Conservation (phyloP, 2,329 filamentous ascomycete genomes). For the Chaetomium sp. region DNA sequence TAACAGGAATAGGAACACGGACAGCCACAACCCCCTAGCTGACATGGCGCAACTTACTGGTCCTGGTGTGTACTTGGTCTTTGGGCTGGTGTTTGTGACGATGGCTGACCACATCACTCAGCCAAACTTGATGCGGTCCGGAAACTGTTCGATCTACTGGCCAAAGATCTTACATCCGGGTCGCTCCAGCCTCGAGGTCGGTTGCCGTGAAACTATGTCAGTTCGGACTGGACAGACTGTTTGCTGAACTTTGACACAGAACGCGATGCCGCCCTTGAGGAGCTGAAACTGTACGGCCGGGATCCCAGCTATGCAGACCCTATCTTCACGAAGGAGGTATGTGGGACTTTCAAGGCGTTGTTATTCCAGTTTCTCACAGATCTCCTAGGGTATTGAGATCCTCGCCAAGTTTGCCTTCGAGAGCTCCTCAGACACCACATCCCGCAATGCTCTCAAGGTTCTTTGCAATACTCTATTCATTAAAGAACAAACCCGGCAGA, state of each 20-base stretch:
- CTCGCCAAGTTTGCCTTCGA: slow-evolving; percentile 75
- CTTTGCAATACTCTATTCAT: slow-evolving; percentile 83
- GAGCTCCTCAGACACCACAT: slow-evolving; percentile 61
- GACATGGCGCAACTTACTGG: slow-evolving; percentile 42
- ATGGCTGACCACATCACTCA: slow-evolving; percentile 40
- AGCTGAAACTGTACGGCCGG: slow-evolving; percentile 79
- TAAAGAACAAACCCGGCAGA: slow-evolving; percentile 66
- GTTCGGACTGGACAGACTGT: neutral
- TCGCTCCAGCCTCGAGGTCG: slow-evolving; percentile 63
- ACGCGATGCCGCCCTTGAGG: slow-evolving; percentile 60
- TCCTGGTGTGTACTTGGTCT: slow-evolving; percentile 43
- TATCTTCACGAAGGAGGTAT: slow-evolving; percentile 79
- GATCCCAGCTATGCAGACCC: slow-evolving; percentile 72
- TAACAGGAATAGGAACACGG: neutral
- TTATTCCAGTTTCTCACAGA: neutral
- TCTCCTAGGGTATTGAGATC: slow-evolving; percentile 68
- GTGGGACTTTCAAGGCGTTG: slow-evolving; percentile 25
- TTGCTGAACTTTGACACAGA: slow-evolving; percentile 48
- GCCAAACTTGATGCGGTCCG: slow-evolving; percentile 70
- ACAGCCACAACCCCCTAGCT: neutral
- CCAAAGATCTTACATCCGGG: slow-evolving; percentile 61
- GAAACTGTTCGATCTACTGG: slow-evolving; percentile 62
- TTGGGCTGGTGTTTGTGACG: no score
- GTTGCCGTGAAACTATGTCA: slow-evolving; percentile 32
- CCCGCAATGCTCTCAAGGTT: slow-evolving; percentile 76